Evolutionary conservation across 148 eudicot species (phyloP), one percentile per base, ranked within the genome.

Genomic region (Selenicereus undatus): DNA sequence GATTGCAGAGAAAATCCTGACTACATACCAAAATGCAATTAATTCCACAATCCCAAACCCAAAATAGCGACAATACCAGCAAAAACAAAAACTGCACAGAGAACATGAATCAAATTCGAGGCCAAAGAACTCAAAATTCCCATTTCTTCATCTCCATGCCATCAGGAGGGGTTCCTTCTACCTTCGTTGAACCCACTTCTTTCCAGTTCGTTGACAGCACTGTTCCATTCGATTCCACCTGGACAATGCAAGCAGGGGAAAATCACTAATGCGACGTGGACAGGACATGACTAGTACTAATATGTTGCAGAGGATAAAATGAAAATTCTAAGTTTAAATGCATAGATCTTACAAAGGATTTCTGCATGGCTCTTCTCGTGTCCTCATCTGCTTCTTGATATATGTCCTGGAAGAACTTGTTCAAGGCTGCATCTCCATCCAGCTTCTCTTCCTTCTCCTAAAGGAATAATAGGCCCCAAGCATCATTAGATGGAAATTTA

Each of bases 371-470:
- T 83, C 97, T 86, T 86, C 90, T 86, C 21, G 95, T 88, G 86
- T 97, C 99, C 79, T 97, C 98, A 69, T 97, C 99, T 39, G 98
- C 98, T 85, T 89, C 95, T 50, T 74, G 64, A 83, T 94, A 97
- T 54, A 97, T 94, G 73, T 89, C 93, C 75, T 90, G 85, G 91
- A 97, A 97, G 83, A 97, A 97, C 80, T 92, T 92, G 95, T 97
- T 97, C 84, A 97, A 80, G 39, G 97, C 98, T 7, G 98, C 99
- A 89, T 97, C 99, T 58, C 99, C 98, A 74, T 97, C 99, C 20
- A 97, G 84, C 79, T 97, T 97, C 83, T 97, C 98, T 60, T 97
- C 99, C 86, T 97, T 97, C 87, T 97, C 99, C 99, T 97, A 91
- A 14, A 26, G 27, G n/a, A 60, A 62, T 14, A 10, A 32, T 32